Base-by-base conservation (phyloP, 768 basidiomycete species). In the Royoungia palumana region DNA sequence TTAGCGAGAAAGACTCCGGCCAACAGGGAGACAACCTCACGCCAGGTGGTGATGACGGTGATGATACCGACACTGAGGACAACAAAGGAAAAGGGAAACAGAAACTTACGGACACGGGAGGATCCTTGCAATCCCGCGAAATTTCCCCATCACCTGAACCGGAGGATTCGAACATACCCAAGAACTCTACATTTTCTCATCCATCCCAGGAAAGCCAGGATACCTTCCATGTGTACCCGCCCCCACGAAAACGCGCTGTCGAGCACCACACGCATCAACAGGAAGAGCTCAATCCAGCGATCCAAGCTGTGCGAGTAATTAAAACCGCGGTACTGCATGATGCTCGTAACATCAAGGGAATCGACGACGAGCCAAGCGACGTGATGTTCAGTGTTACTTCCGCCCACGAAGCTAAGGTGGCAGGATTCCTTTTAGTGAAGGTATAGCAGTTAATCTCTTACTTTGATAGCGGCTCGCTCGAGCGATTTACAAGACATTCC, bases 281-380 rank as follows among this genome's bases (percentile, higher is more conserved):
- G 20, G 68, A 70, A 32, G 70, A 65, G 7, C 57, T 60, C 27
- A 75, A 74, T 12, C 70, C 72, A 10, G 75, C 75, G 1, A 65
- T 76, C 17, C 72, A 76, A 30, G 85, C 85, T 10, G 87, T 82
- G 2, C 85, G 78, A 61, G 80, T 72, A 10, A 53, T 89, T 35
- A 87, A 82, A 67, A 75, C 76, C n/a, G 83, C 83, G 2, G 74
- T 88, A 7, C 65, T 89, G 35, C 87, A 89, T 57, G 87, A 89
- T 65, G 87, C 87, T 24, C 77, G 87, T 14, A 86, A 87, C 57
- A 72, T 89, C 49, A 71, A 67, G 44, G 82, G 83, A 11, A 71
- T 71, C 16, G 73, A 72, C 22, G 70, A 74, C 30, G 72, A 69
- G 20, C 63, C 67, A 28, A 73, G 60, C 14, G 72, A 70, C 37